Evolutionary conservation across 2,329 filamentous ascomycete species (phyloP).

Genomic region (Cytospora piceicola): DNA sequence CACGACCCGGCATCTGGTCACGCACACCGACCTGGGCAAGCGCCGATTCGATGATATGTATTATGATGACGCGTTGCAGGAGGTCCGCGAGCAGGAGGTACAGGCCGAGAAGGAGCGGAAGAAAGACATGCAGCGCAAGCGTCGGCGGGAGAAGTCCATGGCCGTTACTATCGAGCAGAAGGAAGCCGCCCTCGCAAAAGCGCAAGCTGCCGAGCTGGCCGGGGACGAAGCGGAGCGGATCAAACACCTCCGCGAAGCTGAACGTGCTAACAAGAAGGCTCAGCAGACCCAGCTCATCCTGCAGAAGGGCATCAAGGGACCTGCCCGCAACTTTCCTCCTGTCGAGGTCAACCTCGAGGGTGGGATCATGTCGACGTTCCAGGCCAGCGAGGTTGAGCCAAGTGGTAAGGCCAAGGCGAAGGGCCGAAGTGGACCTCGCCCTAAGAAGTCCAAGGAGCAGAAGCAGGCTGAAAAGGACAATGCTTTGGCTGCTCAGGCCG

Average conservation of each 20-base stretch:
- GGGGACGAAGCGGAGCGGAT: conserved; percentile 77
- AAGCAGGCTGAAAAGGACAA: conserved; percentile 79
- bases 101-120: conserved; percentile 97
- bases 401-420: conserved; percentile 53
- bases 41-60: conserved; percentile 76
- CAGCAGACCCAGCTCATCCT: conserved; percentile 86
- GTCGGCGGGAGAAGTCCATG: conserved; percentile 93
- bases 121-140: conserved; percentile 99
- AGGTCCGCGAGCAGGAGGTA: conserved; percentile 88
- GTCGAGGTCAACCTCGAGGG: conserved; percentile 82
- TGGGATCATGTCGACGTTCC: conserved; percentile 84
- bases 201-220: conserved; percentile 65
- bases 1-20: conserved; percentile 65
- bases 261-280: conserved; percentile 90
- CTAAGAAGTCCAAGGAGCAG: conserved; percentile 89
- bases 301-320: conserved; percentile 84
- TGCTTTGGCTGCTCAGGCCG: conserved; percentile 86
- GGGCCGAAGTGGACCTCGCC: conserved; percentile 65
- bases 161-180: conserved; percentile 91
- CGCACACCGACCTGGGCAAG: conserved; percentile 72
- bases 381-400: conserved; percentile 63
- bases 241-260: conserved; percentile 81
- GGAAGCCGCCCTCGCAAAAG: conserved; percentile 78
- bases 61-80: conserved; percentile 78
- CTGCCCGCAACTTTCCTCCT: conserved; percentile 66